Base-by-base conservation (phyloP, 768 basidiomycete species). In the Suillus hirtellus region DNA sequence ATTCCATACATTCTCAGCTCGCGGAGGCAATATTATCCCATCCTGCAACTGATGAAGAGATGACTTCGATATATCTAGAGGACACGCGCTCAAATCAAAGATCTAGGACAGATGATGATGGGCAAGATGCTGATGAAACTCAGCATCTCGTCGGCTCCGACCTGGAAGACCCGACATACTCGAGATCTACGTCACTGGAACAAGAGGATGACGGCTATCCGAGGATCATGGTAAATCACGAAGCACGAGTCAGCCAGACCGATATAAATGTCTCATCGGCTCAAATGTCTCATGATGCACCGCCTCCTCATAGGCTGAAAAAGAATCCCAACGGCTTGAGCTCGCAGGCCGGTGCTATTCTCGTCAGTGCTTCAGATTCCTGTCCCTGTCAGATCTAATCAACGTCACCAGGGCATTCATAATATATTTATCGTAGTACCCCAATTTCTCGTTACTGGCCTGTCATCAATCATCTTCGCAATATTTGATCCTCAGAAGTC, bases 391-490 rank as follows among this genome's bases (percentile, higher is more conserved):
- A 42, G 19, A 43, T 27, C 40, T 58, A 19, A 58, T 43, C 42
- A 46, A 62, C 43, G 24, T 37, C 43, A 15, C 40, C 64, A 95
- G 93, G 95, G 96, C 46, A 96, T 98, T 60, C 95, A 98, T 76
- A 98, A 97, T 70, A 85, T 97, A 63, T 96, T 92, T 75, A 80
- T 99, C 65, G 96, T 98, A 63, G 78, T 97, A 8, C 96, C 96
- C 0, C 96, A 99, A 71, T 96, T 98, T 76, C 81, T 99, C 46
- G 90, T 96, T 38, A 96, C 93, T 0, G 94, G 88, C 27, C 74
- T 98, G 5, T 88, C 94, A 0, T 86, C 95, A 11, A 78, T 96
- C 65, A 83, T 98, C 53, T 97, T 99, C 70, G 92, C 91, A 17
- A 75, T 97, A 5, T 81, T 95, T 64, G 95, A 96, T 64, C 89